Base-by-base conservation (phyloP, 805 yeast genomes). In the Maudiozyma barnettii region DNA sequence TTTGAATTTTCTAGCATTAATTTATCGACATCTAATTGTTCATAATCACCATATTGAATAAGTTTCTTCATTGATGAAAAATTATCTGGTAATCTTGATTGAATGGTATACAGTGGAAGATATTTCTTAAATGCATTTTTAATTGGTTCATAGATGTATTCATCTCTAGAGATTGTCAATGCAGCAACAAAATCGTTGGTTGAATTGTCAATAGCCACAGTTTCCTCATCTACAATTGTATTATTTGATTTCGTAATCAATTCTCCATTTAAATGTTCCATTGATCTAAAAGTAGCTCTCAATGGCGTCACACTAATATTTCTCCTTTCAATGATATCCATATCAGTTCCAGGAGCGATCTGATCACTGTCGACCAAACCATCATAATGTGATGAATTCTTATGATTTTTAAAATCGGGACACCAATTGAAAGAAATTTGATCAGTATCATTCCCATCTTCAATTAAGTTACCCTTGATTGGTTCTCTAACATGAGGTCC, bases 11-110 rank as follows among this genome's bases (percentile, higher is more conserved):
- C 46, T 0, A 74, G 69, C 21, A 69, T 62, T 18, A 64, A 47
- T 56, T 70, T 68, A 55, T 90, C 97, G 58, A 89, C 76, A 58
- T 90, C 85, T 20, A 89, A 66, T 43, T 84, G 88, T 61, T 91
- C 99, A 63, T 91, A 91, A 46, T 91, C 98, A 18, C 88, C 90
- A 62, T 79, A 89, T 50, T 88, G 96, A 56, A 86, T 80, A 0
- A 78, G 64, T 51, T 72, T 76, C 0, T 51, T 51, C 2, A 39
- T n/a, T 2, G n/a, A 10, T 35, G 10, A 46, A 16, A 58, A 42
- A 7, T n/a, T n/a, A n/a, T 45, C 39, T 13, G 56, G 48, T 3
- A 49, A 39, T 37, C 65, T 67, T 9, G 62, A 52, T 2, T 61
- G 53, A 3, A 74, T 55, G 4, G 57, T 48, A 12, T 71, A 53